These are phyloP conservation scores for Phytophthora uliginosa DNA, from an alignment of 352 stramenopile species.

Conservation along the genomic window DNA sequence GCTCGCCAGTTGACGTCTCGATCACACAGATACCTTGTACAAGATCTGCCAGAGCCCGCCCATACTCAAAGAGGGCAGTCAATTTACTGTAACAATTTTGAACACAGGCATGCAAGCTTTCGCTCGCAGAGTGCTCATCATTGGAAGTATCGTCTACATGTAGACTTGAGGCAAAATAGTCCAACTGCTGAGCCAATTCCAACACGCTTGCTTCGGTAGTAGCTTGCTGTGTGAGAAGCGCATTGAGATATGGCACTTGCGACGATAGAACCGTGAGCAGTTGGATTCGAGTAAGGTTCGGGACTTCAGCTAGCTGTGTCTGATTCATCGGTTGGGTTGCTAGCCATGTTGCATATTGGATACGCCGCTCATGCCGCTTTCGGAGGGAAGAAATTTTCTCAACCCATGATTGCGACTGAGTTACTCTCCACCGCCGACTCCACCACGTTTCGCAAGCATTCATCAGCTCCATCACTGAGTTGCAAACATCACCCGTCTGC, in stretches of 20 bases:
- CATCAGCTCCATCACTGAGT: constrained; percentile 26
- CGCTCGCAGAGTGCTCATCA: constrained; percentile 10
- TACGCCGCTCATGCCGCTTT: constrained; percentile 34
- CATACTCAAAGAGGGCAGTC: constrained; percentile 48
- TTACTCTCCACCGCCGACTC: constrained; percentile 22
- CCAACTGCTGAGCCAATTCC: constrained; percentile 65
- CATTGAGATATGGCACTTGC: constrained; percentile 48
- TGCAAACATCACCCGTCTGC: constrained; percentile 20
- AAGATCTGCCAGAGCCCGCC: constrained; percentile 52
- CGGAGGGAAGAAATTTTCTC: constrained; percentile 24
- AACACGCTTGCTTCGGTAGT: constrained; percentile 45
- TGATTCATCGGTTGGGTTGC: not conserved
- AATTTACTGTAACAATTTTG: constrained; percentile 51
- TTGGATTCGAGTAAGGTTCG: constrained; percentile 39
- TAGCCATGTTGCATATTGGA: constrained; percentile 59
- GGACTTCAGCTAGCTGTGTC: not conserved
- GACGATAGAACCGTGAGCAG: constrained; percentile 52
- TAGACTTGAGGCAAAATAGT: constrained; percentile 52
- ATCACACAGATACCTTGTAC: constrained; percentile 62
- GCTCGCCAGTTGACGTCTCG: constrained; percentile 53
- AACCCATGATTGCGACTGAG: constrained; percentile 19
- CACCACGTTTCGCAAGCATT: constrained; percentile 30
- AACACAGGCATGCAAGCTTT: constrained; percentile 41
- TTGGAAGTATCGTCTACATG: not conserved
- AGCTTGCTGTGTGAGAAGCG: constrained; percentile 45